Conservation (phyloP, 495 filamentous ascomycete species). For the Aspergillus kassunensis region DNA sequence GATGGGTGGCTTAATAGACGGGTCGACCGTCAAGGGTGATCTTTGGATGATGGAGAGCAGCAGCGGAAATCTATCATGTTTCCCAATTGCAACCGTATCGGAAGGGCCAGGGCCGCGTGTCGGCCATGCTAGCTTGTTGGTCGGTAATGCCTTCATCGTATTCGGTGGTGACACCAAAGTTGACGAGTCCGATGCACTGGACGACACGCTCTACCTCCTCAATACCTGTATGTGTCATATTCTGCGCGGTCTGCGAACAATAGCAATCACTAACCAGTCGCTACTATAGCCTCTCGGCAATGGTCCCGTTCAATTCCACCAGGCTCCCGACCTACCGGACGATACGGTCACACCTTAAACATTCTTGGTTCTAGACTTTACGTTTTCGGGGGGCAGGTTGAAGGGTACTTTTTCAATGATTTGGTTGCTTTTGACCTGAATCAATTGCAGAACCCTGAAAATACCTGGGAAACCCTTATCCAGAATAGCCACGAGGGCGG, state of each 20-base stretch:
- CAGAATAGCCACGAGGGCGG: constrained; percentile 68
- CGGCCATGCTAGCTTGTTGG: constrained; percentile 88
- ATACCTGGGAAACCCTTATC: constrained; percentile 89
- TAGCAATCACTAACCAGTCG: constrained; percentile 9
- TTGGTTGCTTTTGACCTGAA: constrained; percentile 96
- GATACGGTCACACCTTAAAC: constrained; percentile 95
- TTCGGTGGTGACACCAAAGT: constrained; percentile 98
- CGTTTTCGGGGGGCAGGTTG: constrained; percentile 96
- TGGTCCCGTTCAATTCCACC: constrained; percentile 92
- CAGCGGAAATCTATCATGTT: constrained; percentile 76
- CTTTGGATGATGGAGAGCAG: constrained; percentile 96
- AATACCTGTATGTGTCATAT: constrained; percentile 79
- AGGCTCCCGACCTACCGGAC: constrained; percentile 76
- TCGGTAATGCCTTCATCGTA: constrained; percentile 98
- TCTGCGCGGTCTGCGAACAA: not conserved
- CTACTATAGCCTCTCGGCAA: constrained; percentile 76
- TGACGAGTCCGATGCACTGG: constrained; percentile 83
- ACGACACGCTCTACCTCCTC: constrained; percentile 92
- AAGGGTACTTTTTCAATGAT: constrained; percentile 97
- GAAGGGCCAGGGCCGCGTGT: constrained; percentile 95
- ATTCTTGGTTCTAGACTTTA: constrained; percentile 95
- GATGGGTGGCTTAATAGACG: constrained; percentile 95
- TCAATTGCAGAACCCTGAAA: constrained; percentile 78
- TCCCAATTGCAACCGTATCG: constrained; percentile 83
- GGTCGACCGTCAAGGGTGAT: constrained; percentile 92